These are phyloP conservation scores for Rhamnella rubrinervis DNA, from an alignment of 331 rosid species.

Conservation along the genomic window DNA sequence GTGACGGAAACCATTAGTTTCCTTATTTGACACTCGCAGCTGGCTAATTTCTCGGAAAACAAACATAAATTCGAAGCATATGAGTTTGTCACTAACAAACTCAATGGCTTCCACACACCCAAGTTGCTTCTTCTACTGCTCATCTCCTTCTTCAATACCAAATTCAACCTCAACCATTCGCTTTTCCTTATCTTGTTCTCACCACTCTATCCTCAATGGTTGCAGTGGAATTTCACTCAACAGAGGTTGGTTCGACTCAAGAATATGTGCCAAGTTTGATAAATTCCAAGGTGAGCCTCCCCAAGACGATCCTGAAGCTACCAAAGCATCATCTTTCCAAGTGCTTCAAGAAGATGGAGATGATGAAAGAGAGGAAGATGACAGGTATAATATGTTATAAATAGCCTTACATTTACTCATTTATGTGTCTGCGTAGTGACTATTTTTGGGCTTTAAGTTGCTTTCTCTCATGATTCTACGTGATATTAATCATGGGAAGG, in stretches of 20 bases:
- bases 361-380: slow-evolving; percentile 63
- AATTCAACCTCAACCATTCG: slow-evolving; percentile 50
- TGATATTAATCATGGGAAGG: no score
- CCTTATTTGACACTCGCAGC: no score
- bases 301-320: slow-evolving; percentile 29
- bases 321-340: slow-evolving; percentile 31
- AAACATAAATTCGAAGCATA: no score
- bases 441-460: slow-evolving; percentile 1
- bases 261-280: slow-evolving; percentile 75
- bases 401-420: background rate
- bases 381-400: slow-evolving; percentile 45
- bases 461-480: background rate
- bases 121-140: slow-evolving; percentile 33
- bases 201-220: slow-evolving; percentile 26
- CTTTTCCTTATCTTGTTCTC: slow-evolving; percentile 42
- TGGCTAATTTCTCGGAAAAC: no score
- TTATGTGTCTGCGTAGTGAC: background rate
- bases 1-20: no score
- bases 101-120: slow-evolving; percentile 64
- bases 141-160: slow-evolving; percentile 27
- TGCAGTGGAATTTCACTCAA: slow-evolving; percentile 33
- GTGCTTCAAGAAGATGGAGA: slow-evolving; percentile 44
- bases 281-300: slow-evolving; percentile 61
- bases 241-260: slow-evolving; percentile 31
- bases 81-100: background rate